Evolutionary conservation across 2,329 filamentous ascomycete species (phyloP).

Genomic region (Paradendryphiella salina): DNA sequence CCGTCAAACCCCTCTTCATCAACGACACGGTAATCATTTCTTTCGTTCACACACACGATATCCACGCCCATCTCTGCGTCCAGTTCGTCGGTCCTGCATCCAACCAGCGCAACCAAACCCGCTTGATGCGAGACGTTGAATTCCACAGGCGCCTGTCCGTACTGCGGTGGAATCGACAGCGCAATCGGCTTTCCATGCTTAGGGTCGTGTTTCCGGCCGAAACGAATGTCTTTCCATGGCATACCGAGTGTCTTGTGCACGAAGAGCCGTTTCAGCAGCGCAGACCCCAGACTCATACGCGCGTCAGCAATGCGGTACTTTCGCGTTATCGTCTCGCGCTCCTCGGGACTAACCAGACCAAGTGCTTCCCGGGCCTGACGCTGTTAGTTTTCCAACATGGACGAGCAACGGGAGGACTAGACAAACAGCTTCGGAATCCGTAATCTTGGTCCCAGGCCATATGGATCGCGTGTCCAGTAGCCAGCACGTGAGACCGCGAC

Average conservation of each 20-base stretch:
- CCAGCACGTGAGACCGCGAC: conserved; percentile 50
- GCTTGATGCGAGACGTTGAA: conserved; percentile 83
- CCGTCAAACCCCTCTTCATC: conserved; percentile 65
- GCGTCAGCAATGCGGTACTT: conserved; percentile 72
- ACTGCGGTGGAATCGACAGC: conserved; percentile 35
- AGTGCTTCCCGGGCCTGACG: conserved; percentile 50
- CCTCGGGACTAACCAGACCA: conserved; percentile 52
- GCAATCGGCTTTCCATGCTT: conserved; percentile 58
- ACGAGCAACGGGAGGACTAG: not conserved
- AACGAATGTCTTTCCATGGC: conserved; percentile 62
- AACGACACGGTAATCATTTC: conserved; percentile 63
- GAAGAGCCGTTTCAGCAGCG: conserved; percentile 72
- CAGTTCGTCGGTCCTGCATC: conserved; percentile 33
- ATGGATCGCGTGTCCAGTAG: conserved; percentile 54
- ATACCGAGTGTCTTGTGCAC: conserved; percentile 62
- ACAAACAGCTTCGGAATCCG: conserved; percentile 22
- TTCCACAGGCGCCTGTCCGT: conserved; percentile 51
- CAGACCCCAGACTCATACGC: conserved; percentile 72
- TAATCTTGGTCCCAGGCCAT: conserved; percentile 53
- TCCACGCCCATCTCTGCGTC: conserved; percentile 68
- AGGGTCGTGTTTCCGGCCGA: conserved; percentile 59
- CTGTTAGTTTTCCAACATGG: not conserved
- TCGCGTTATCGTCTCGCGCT: conserved; percentile 61
- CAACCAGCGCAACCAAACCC: conserved; percentile 70
- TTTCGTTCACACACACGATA: conserved; percentile 74